Percentiles rank a stretch among this genome's conserved stretches.
phyloP scores from a whole-genome alignment of 345 rosid genomes.

The Lepidium sativum region DNA sequence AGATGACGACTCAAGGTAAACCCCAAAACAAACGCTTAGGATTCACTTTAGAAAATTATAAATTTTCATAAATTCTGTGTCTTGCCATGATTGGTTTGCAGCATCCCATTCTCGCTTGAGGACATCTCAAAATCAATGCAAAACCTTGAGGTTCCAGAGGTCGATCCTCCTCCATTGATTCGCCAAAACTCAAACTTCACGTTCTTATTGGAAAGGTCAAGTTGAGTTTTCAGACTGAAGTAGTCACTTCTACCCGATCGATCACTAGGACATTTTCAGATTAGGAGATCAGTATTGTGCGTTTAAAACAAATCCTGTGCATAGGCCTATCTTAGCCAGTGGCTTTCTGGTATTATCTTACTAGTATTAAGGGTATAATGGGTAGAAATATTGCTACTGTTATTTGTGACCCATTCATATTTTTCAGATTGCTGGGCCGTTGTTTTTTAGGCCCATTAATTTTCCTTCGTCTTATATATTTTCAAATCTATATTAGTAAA shows the following conservation, averaged over 20 bases:
- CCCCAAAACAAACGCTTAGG: not conserved
- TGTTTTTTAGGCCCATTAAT: not conserved
- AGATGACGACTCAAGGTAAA: slow-evolving; percentile 89
- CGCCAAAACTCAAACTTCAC: slow-evolving; percentile 74
- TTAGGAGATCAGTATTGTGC: slow-evolving; percentile 20
- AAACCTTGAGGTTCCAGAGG: slow-evolving; percentile 57
- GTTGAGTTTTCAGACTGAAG: slow-evolving; percentile 31
- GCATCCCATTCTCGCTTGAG: slow-evolving; percentile 88
- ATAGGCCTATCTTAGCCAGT: slow-evolving; percentile 8
- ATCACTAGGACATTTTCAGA: slow-evolving; percentile 17
- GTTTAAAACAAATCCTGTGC: not conserved
- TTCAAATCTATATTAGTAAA: not conserved
- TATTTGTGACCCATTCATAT: not conserved
- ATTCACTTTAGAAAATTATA: not conserved
- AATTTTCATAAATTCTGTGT: not conserved
- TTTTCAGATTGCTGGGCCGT: not conserved
- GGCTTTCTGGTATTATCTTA: slow-evolving; percentile 9
- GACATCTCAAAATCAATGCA: slow-evolving; percentile 78
- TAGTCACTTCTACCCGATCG: not conserved
- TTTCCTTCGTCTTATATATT: not conserved
- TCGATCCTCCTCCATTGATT: slow-evolving; percentile 79
- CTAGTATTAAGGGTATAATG: not conserved
- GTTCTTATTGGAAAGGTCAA: slow-evolving; percentile 73
- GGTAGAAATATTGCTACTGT: too few species aligned
- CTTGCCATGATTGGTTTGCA: slow-evolving; percentile 27